Percentiles rank a stretch among this genome's conserved stretches.
Evolutionary conservation across 495 filamentous ascomycete genomes (phyloP).

Genomic region (Penicillium coffeae): DNA sequence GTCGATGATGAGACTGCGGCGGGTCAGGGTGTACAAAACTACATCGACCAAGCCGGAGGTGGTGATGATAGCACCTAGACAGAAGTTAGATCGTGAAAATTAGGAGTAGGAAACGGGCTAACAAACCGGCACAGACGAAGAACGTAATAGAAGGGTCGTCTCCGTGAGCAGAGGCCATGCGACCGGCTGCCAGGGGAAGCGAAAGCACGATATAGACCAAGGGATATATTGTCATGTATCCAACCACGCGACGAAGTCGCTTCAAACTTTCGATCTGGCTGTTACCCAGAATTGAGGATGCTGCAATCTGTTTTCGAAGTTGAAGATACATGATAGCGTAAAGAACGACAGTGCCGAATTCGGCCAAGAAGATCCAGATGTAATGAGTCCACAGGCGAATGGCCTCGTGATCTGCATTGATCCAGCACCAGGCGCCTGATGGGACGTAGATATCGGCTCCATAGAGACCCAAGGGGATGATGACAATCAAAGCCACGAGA

Average conservation of each 20-base stretch:
- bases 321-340: conserved; percentile 63
- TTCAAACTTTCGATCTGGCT: conserved; percentile 36
- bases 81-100: background rate
- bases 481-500: conserved; percentile 55
- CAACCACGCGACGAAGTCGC: conserved; percentile 48
- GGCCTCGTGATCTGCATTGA: conserved; percentile 54
- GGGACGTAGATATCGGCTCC: conserved; percentile 58
- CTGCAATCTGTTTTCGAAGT: conserved; percentile 46
- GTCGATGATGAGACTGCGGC: conserved; percentile 44
- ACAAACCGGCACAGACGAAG: conserved; percentile 58
- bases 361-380: conserved; percentile 71
- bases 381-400: conserved; percentile 72
- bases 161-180: conserved; percentile 62
- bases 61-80: conserved; percentile 58
- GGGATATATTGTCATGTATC: conserved; percentile 73
- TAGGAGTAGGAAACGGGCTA: background rate
- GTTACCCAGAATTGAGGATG: conserved; percentile 37
- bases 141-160: conserved; percentile 50
- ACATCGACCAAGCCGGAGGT: conserved; percentile 73
- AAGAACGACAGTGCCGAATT: conserved; percentile 59
- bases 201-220: conserved; percentile 70
- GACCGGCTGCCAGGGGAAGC: conserved; percentile 64
- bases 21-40: conserved; percentile 67
- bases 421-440: conserved; percentile 71
- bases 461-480: conserved; percentile 50